phyloP scores from a whole-genome alignment of 179 eudicot species.

The Corrigiola litoralis region DNA sequence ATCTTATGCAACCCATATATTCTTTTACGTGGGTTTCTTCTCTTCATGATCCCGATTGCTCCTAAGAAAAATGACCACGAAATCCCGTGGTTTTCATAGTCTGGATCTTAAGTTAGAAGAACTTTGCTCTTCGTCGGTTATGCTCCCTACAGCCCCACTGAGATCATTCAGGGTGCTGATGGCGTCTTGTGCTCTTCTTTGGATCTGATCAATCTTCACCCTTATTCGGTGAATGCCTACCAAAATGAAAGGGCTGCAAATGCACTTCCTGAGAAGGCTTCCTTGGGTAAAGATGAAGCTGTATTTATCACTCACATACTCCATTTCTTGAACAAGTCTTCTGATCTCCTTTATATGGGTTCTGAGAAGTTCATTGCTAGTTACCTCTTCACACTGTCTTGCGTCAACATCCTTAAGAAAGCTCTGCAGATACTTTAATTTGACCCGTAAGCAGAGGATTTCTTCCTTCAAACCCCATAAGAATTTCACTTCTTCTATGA shows the following conservation, averaged over 20 bases:
- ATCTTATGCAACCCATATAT: no score
- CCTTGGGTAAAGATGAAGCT: neutral
- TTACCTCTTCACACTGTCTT: neutral
- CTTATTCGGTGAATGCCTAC: neutral
- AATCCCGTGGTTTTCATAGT: neutral
- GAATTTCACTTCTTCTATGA: constrained; percentile 13
- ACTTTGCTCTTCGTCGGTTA: neutral
- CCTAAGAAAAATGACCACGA: neutral
- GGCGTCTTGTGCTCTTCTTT: constrained; percentile 2
- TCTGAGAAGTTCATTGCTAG: neutral
- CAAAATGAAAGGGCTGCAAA: neutral
- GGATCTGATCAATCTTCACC: constrained; percentile 12
- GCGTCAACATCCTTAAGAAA: neutral
- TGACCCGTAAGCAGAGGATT: constrained; percentile 1
- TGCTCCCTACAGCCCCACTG: neutral
- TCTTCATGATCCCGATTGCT: no score
- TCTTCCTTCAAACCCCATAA: neutral
- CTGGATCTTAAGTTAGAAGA: constrained; percentile 15
- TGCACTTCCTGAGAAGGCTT: neutral
- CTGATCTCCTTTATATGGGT: constrained; percentile 15
- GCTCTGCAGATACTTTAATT: constrained; percentile 1
- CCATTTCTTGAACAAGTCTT: constrained; percentile 10
- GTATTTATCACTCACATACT: neutral
- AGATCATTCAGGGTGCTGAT: constrained; percentile 1
- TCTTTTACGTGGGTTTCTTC: no score